A percentile compares a stretch with the other conserved stretches of the same genome.
These are phyloP conservation scores for Starmerella bacillaris DNA, from an alignment of 805 yeast genomes.

Conservation along the genomic window DNA sequence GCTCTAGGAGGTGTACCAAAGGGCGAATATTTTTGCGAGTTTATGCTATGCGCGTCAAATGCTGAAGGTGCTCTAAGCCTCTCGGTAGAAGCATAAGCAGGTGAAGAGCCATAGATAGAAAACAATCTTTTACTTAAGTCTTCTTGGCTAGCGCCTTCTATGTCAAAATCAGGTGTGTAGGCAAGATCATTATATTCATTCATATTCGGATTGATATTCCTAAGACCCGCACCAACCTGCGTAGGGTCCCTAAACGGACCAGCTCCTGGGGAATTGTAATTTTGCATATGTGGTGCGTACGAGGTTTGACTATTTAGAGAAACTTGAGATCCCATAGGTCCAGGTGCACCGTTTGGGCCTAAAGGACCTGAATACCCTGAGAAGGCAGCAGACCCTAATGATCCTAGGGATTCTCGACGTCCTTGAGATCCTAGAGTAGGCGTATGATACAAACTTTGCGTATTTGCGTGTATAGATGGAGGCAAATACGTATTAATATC, in stretches of 20 bases:
- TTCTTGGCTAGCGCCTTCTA: conserved; percentile 10
- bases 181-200: neutral
- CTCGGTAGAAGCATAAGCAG: conserved; percentile 14
- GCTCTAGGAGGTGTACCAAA: no score
- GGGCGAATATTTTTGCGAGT: no score
- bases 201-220: neutral
- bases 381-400: neutral
- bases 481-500: no score
- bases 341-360: neutral
- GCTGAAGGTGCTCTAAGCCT: conserved; percentile 9
- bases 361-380: neutral
- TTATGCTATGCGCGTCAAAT: no score
- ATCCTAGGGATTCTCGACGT: neutral
- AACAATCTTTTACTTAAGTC: conserved; percentile 17
- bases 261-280: no score
- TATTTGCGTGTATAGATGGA: no score
- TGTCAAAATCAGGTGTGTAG: conserved; percentile 10
- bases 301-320: no score
- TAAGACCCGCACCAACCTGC: no score
- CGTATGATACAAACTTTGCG: no score
- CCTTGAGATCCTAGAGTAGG: neutral
- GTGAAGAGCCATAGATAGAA: conserved; percentile 14
- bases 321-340: neutral
- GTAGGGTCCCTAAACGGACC: no score
- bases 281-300: no score